Percentiles rank a stretch among this genome's conserved stretches.
Conservation (phyloP, 2,329 filamentous ascomycete species). For the Leptographium radiaticola region DNA sequence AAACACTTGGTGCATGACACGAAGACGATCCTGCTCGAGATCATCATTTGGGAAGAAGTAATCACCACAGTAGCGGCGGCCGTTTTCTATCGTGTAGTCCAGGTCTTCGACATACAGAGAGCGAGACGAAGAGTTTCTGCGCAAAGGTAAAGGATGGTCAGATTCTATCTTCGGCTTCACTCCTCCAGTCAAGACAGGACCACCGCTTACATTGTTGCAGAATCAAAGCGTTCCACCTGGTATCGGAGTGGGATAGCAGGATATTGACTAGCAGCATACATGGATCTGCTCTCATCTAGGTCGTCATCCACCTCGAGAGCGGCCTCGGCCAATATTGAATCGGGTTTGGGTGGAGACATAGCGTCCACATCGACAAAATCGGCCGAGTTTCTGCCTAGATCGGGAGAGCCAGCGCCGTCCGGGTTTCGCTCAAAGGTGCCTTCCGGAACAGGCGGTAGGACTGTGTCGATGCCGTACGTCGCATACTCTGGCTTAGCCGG, state of each 20-base stretch:
- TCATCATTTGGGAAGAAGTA: slow-evolving; percentile 51
- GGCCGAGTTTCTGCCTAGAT: not conserved
- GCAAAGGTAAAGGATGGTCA: not conserved
- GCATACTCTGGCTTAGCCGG: not conserved
- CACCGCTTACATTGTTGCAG: slow-evolving; percentile 25
- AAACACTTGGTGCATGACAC: slow-evolving; percentile 20
- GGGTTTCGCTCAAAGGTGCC: not conserved
- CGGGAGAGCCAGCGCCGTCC: not conserved
- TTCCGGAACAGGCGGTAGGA: not conserved
- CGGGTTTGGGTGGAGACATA: not conserved
- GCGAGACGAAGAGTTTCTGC: slow-evolving; percentile 19
- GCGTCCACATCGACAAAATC: not conserved
- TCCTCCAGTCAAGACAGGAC: not conserved
- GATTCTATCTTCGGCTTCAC: not conserved
- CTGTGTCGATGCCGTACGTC: not conserved
- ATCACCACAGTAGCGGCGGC: slow-evolving; percentile 44
- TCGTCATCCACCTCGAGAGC: slow-evolving; percentile 13
- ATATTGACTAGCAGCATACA: slow-evolving; percentile 29
- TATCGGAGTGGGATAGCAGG: slow-evolving; percentile 22
- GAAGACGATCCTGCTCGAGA: slow-evolving; percentile 28
- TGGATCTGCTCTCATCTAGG: slow-evolving; percentile 19
- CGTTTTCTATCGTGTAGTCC: slow-evolving; percentile 42
- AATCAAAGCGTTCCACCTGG: slow-evolving; percentile 23
- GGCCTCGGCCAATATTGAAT: not conserved
- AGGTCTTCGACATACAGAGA: slow-evolving; percentile 20